A percentile compares a stretch with the other conserved stretches of the same genome.
Evolutionary conservation across 495 filamentous ascomycete species (phyloP).

Genomic region (Diplogelasinospora grovesii): DNA sequence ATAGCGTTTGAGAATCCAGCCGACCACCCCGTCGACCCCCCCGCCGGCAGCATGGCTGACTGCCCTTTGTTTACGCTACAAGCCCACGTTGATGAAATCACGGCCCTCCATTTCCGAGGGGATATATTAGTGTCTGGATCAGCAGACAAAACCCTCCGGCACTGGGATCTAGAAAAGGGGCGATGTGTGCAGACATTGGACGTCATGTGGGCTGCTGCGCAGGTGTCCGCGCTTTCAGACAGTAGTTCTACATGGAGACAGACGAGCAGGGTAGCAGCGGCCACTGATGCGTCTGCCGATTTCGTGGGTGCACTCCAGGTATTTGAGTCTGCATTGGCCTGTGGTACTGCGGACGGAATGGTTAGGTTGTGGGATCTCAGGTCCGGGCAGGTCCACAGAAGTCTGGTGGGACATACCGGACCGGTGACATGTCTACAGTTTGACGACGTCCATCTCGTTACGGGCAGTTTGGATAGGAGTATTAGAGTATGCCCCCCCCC

Average conservation of each 20-base stretch:
- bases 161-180: conserved; percentile 95
- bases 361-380: conserved; percentile 95
- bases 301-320: conserved; percentile 95
- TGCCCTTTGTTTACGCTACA: conserved; percentile 81
- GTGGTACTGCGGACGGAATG: conserved; percentile 97
- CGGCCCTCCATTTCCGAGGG: conserved; percentile 81
- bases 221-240: conserved; percentile 63
- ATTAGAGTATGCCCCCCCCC: conserved; percentile 59
- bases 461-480: conserved; percentile 87
- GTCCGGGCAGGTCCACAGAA: conserved; percentile 92
- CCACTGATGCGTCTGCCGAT: conserved; percentile 59
- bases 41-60: conserved; percentile 70
- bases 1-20: conserved; percentile 53
- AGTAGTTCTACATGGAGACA: conserved; percentile 50
- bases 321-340: conserved; percentile 95
- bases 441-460: conserved; percentile 91
- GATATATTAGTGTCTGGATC: conserved; percentile 92
- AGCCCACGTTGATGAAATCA: conserved; percentile 90
- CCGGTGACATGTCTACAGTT: conserved; percentile 95
- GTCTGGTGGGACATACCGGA: conserved; percentile 92
- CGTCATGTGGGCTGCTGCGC: conserved; percentile 97
- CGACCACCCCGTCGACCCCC: conserved; percentile 54
- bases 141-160: conserved; percentile 90
- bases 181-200: conserved; percentile 96
- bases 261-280: conserved; percentile 50